Base-by-base conservation (phyloP, 768 basidiomycete species). In the Pleurotus pulmonarius region DNA sequence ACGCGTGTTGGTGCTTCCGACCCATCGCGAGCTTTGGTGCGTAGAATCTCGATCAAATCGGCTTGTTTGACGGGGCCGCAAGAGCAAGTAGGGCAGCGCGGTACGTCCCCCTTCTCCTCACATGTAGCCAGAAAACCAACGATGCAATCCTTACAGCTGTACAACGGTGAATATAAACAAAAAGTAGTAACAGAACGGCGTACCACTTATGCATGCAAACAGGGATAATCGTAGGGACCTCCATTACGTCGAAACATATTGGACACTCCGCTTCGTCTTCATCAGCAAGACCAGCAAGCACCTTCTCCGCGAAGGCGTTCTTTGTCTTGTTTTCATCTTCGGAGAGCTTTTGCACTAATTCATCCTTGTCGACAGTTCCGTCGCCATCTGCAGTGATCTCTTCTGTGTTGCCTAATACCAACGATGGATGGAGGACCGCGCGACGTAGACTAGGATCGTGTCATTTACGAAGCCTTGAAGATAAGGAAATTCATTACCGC, bases 131-230 rank as follows among this genome's bases (percentile, higher is more conserved):
- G 76, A 63, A 85, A 88, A 8, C 85, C 80, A 15, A 91, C 69
- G 20, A 95, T 90, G 64, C 95, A 98, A 60, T 94, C 92, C 68
- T 92, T 96, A 69, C 95, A 98, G 58, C 92, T 90, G 24, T 45
- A 49, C 34, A 39, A 29, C 9, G 59, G 44, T 3, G 11, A 39
- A 37, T 2, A 55, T 39, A 3, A 29, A 49, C 18, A 60, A 49
- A n/a, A 26, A 13, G 26, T 25, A 24, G 38, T 46, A 38, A 20
- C 8, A 56, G 7, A 15, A 18, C 7, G 16, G 67, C 81, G 56
- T 64, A 90, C 91, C 83, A 88, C 64, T 81, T 79, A 64, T 94
- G 93, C 73, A 88, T 78, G 68, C 91, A 94, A 9, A 75, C 70
- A 2, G 91, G 89, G 13, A 93, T 75, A 47, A 92, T 76, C 62